Percentiles rank a stretch among this genome's conserved stretches.
phyloP scores from a whole-genome alignment of 192 early-diverging fungal genomes.

The Rhizoclosmatium globosum region DNA sequence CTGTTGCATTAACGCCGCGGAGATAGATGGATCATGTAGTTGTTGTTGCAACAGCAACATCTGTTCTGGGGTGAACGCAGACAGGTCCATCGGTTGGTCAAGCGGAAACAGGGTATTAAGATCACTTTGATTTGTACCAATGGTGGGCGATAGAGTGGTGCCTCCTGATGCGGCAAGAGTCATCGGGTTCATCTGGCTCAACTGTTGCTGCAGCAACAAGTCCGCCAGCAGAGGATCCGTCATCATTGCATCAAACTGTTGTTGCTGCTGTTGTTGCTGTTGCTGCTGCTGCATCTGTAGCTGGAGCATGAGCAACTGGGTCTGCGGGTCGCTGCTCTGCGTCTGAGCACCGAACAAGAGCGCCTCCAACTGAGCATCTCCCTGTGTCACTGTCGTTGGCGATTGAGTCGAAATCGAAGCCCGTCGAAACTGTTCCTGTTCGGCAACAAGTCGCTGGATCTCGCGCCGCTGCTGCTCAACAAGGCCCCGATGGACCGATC shows the following conservation, averaged over 20 bases:
- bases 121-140: too few species aligned
- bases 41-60: not conserved
- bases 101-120: not conserved
- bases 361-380: not conserved
- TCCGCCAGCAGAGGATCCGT: too few species aligned
- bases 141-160: too few species aligned
- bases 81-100: not conserved
- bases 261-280: not conserved
- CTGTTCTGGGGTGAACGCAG: not conserved
- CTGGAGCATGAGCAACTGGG: not conserved
- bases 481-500: too few species aligned
- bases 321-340: too few species aligned
- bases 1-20: not conserved
- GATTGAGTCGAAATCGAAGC: not conserved
- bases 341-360: too few species aligned
- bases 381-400: not conserved
- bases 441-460: not conserved
- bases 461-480: not conserved
- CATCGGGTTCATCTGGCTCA: too few species aligned
- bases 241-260: not conserved
- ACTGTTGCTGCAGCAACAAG: not conserved
- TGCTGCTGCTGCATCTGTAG: not conserved
- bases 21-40: not conserved
- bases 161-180: too few species aligned
- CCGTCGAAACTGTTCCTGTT: slow-evolving; percentile 1